Base-by-base conservation (phyloP, 345 rosid genomes). In the Salix caprea region DNA sequence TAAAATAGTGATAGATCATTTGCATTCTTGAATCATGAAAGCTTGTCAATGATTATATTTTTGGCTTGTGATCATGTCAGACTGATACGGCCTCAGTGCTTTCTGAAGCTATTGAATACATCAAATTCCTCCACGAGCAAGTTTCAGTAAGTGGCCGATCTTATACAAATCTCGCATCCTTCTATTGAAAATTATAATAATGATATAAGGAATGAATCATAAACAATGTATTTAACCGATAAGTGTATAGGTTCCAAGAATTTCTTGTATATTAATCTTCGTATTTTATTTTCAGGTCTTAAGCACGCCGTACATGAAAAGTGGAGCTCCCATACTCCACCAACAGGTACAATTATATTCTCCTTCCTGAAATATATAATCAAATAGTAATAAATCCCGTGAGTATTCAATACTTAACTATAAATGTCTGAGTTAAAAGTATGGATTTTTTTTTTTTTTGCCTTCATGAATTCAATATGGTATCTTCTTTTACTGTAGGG, bases 21-120 rank as follows among this genome's bases (percentile, higher is more conserved):
- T 77, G 50, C 76, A 48, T 84, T 84, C 74, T 69, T 65, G 75
- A 54, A n/a, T 79, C 28, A 70, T 44, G 13, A 72, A 75, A 44
- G 15, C 71, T 74, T 26, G 69, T 68, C 16, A 65, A n/a, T 54
- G 50, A 65, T 71, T 65, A 4, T 50, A 56, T 28, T 74, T 42
- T 36, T 64, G 56, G 15, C 36, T n/a, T 19, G 26, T 21, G 11
- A 72, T 34, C 26, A 44, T 84, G 83, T 73, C 90, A 96, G 99
- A 96, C 99, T 78, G 99, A 96, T 85, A 93, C 99, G 70, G 99
- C 99, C 75, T 96, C 99, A 19, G 99, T 96, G 89, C 99, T 96
- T 42, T 89, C 98, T 46, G 99, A 96, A 86, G 98, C 94, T 54
- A 91, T 96, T 78, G 98, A 91, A 79, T 92, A 94, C 90, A 94